These are phyloP conservation scores for Pseudonitzschia pungens DNA, from an alignment of 108 stramenopile genomes.

Conservation along the genomic window DNA sequence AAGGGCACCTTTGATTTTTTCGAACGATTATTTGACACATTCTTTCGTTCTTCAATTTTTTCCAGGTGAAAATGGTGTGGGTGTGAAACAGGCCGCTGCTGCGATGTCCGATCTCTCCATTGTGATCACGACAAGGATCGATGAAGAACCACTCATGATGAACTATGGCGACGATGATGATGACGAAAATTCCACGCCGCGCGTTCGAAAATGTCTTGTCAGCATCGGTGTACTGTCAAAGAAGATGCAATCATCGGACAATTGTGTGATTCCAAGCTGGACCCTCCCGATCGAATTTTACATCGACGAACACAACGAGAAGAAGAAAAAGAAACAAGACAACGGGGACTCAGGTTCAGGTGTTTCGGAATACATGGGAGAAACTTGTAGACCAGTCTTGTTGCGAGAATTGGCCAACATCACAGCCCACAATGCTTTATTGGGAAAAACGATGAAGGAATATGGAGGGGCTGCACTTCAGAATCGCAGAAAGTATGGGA, in stretches of 20 bases:
- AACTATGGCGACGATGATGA: conserved; percentile 3
- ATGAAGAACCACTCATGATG: conserved; percentile 29
- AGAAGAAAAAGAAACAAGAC: neutral
- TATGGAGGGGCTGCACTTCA: neutral
- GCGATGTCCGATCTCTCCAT: conserved; percentile 42
- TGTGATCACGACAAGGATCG: conserved; percentile 29
- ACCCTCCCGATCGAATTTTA: conserved; percentile 2
- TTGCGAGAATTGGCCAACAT: neutral
- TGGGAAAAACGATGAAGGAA: conserved; percentile 1
- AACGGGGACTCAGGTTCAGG: neutral
- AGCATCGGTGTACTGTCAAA: conserved; percentile 43
- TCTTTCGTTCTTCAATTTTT: neutral
- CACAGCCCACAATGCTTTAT: neutral
- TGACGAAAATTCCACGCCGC: neutral
- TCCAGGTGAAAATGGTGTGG: conserved; percentile 58
- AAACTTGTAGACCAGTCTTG: neutral
- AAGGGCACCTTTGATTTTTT: no score
- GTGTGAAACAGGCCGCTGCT: conserved; percentile 64
- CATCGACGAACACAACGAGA: conserved; percentile 5
- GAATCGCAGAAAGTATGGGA: conserved; percentile 5
- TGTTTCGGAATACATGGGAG: neutral
- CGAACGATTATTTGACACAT: neutral
- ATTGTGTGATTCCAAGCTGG: conserved; percentile 27
- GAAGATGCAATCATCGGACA: conserved; percentile 35
- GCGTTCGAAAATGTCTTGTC: conserved; percentile 9